These are phyloP conservation scores for Astragalus membranaceus DNA, from an alignment of 306 rosid genomes.

Conservation along the genomic window DNA sequence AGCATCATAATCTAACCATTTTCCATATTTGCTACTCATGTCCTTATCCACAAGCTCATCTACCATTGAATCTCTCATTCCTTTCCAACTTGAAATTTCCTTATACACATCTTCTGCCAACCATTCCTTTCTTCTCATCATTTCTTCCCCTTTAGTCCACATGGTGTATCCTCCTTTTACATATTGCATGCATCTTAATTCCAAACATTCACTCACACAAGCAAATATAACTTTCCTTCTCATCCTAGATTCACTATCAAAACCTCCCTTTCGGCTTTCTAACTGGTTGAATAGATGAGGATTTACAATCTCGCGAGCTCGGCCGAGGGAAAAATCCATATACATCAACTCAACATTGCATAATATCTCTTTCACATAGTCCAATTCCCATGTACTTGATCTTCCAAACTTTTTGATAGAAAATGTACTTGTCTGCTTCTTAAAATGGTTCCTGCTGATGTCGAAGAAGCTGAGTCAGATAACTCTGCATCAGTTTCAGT, in stretches of 20 bases:
- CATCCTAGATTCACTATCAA: constrained; percentile 28
- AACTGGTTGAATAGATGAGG: constrained; percentile 55
- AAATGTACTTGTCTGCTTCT: constrained; percentile 23
- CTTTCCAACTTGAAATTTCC: constrained; percentile 62
- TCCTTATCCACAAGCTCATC: constrained; percentile 88
- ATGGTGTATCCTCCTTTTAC: constrained; percentile 54
- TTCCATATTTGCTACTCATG: constrained; percentile 72
- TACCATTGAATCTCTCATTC: constrained; percentile 76
- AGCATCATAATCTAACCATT: constrained; percentile 69
- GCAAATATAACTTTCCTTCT: constrained; percentile 62
- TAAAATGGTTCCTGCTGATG: constrained; percentile 28
- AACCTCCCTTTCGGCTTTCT: constrained; percentile 51
- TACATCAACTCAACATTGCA: constrained; percentile 61
- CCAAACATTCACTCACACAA: constrained; percentile 70
- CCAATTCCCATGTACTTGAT: constrained; percentile 57
- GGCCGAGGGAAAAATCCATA: constrained; percentile 54
- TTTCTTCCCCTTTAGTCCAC: constrained; percentile 68
- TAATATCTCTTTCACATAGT: constrained; percentile 61
- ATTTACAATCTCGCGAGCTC: constrained; percentile 42
- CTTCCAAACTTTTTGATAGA: constrained; percentile 15
- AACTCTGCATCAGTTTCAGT: constrained; percentile 58
- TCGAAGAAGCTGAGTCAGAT: constrained; percentile 83
- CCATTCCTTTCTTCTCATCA: constrained; percentile 61
- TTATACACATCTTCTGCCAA: constrained; percentile 64
- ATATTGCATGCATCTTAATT: constrained; percentile 49